Evolutionary conservation across 441 rosid genomes (phyloP).

Genomic region (Syzygium syzygioides): DNA sequence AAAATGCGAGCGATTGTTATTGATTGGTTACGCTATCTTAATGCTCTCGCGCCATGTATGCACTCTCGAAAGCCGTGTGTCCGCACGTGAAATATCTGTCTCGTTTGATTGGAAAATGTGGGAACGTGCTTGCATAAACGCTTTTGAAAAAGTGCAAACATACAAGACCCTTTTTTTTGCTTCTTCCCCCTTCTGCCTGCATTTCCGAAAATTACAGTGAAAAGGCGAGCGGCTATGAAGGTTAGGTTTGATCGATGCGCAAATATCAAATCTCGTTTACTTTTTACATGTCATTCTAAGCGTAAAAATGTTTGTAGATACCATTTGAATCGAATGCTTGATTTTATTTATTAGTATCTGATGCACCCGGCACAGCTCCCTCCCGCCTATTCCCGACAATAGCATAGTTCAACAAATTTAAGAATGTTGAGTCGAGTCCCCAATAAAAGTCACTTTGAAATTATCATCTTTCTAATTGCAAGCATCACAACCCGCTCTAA

Average conservation of each 20-base stretch:
- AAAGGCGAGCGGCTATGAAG: background rate
- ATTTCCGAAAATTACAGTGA: no score
- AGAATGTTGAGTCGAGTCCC: background rate
- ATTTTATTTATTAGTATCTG: background rate
- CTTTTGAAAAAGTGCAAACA: background rate
- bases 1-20: background rate
- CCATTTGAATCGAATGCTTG: background rate
- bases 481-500: background rate
- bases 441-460: background rate
- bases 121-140: background rate
- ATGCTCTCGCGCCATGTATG: background rate
- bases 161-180: background rate
- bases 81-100: no score
- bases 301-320: background rate
- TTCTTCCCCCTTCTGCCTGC: no score
- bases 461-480: background rate
- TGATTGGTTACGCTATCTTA: background rate
- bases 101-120: background rate
- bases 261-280: no score
- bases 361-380: background rate
- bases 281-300: background rate
- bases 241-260: background rate
- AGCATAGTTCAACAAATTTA: background rate
- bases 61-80: background rate
- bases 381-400: background rate